phyloP scores from a whole-genome alignment of 192 early-diverging fungal species.

The Martensiomyces pterosporus region DNA sequence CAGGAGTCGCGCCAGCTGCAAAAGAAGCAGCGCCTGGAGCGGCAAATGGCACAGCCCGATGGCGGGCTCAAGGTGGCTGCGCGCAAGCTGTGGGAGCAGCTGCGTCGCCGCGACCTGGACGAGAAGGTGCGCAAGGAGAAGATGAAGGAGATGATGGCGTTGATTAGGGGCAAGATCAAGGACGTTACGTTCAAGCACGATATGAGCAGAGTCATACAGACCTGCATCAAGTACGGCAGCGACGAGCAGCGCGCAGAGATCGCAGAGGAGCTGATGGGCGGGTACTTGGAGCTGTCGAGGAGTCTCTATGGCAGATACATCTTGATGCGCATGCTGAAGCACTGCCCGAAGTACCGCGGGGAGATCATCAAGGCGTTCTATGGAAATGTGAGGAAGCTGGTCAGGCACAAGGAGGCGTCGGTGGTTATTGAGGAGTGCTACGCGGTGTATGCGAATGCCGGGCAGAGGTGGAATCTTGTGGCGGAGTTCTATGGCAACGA shows the following conservation, averaged over 20 bases:
- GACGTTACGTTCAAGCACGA: constrained; percentile 96
- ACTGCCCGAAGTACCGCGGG: constrained; percentile 67
- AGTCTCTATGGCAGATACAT: constrained; percentile 88
- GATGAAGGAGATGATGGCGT: constrained; percentile 78
- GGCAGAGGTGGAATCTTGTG: constrained; percentile 67
- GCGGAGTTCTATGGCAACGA: constrained; percentile 95
- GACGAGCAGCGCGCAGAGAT: constrained; percentile 70
- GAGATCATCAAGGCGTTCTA: constrained; percentile 75
- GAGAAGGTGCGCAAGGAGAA: constrained; percentile 56
- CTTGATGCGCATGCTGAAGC: constrained; percentile 78
- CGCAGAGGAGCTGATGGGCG: constrained; percentile 75
- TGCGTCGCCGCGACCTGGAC: constrained; percentile 70
- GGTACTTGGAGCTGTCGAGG: constrained; percentile 67
- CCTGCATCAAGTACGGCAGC: constrained; percentile 85
- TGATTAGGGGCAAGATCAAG: constrained; percentile 74
- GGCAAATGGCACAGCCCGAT: constrained; percentile 61
- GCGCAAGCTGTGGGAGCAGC: constrained; percentile 82
- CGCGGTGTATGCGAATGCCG: constrained; percentile 69
- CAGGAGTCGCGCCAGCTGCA: constrained; percentile 55
- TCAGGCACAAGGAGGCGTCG: constrained; percentile 88
- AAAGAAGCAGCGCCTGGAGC: constrained; percentile 54
- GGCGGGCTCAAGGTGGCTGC: constrained; percentile 67
- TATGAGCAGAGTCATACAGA: constrained; percentile 87
- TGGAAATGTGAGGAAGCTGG: constrained; percentile 74
- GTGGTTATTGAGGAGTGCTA: constrained; percentile 82